phyloP scores from a whole-genome alignment of 805 yeast species.

The Pichia nanzhaoensis region DNA sequence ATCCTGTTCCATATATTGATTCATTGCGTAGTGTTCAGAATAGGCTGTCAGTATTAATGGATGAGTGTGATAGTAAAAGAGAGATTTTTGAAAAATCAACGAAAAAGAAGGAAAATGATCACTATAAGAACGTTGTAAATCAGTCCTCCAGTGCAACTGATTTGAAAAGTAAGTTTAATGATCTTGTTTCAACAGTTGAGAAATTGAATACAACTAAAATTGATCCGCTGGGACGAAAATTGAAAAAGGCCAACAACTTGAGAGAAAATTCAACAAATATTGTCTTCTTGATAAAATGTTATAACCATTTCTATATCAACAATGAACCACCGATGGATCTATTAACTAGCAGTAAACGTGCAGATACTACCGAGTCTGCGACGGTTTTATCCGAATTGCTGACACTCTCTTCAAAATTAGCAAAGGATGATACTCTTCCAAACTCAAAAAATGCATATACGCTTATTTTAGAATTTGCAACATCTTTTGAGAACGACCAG shows the following conservation, averaged over 20 bases:
- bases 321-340: slow-evolving; percentile 48
- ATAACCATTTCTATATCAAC: slow-evolving; percentile 64
- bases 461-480: slow-evolving; percentile 64
- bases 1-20: slow-evolving; percentile 91
- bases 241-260: slow-evolving; percentile 61
- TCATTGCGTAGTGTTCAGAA: slow-evolving; percentile 82
- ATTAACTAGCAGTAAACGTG: slow-evolving; percentile 32
- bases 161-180: slow-evolving; percentile 41
- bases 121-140: slow-evolving; percentile 57
- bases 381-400: slow-evolving; percentile 58
- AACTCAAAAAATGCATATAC: slow-evolving; percentile 31
- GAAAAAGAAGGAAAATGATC: slow-evolving; percentile 53
- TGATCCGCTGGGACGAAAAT: slow-evolving; percentile 61
- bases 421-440: slow-evolving; percentile 41
- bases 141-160: slow-evolving; percentile 38
- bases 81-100: slow-evolving; percentile 50
- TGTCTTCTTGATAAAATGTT: slow-evolving; percentile 66
- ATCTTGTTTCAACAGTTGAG: slow-evolving; percentile 46
- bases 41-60: slow-evolving; percentile 57
- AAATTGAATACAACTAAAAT: slow-evolving; percentile 48
- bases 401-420: slow-evolving; percentile 57
- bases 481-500: slow-evolving; percentile 64
- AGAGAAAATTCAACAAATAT: slow-evolving; percentile 69
- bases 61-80: slow-evolving; percentile 47
- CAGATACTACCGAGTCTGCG: slow-evolving; percentile 47